Evolutionary conservation across 108 stramenopile genomes (phyloP), one percentile per base, ranked within the genome.

Genomic region (Cyclotella sp.): DNA sequence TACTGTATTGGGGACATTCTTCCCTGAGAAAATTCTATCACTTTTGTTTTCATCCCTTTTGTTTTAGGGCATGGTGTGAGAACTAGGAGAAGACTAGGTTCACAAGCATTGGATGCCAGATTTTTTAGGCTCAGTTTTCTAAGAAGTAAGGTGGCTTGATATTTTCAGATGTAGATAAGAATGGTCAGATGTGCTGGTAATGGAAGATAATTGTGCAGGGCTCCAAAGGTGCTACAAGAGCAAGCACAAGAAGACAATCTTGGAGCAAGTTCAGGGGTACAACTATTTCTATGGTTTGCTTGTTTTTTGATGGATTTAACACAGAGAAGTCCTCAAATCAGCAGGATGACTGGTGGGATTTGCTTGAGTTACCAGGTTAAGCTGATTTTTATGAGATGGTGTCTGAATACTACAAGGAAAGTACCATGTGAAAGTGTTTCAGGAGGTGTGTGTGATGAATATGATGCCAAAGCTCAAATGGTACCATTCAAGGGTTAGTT

Each of bases 21-120:
- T 58, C 21, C 57, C 1, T 4, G 57, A 5, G 57, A 58, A 13
- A 28, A 28, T 26, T 6, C 57, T 2, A 28, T 14, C 2, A 58
- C 22, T 27, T 14, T 6, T 58, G 9, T 58, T 58, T 58, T n/a
- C n/a, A 28, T 14, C 2, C 7, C 22, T 27, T 14, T 6, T 58
- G 9, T 58, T 58, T 58, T 58, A 58, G 57, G 57, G 57, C 57
- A 27, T 58, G 57, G 57, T 27, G 27, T 27, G 57, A 58, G 57
- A 9, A 28, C 4, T 58, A 14, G 57, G 57, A 58, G 27, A 51
- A 19, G 49, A 51, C 49, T 51, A 1, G 49, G 49, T 51, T 51
- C 49, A 19, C 3, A 3, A 58, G 57, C 3, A 22, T 1, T 24
- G 57, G 57, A 27, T 24, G 27, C 9, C 57, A 24, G 27, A 1